Percentiles rank a stretch among this genome's conserved stretches.
Evolutionary conservation across 441 rosid genomes (phyloP).

Genomic region (Adansonia madagascariensis): DNA sequence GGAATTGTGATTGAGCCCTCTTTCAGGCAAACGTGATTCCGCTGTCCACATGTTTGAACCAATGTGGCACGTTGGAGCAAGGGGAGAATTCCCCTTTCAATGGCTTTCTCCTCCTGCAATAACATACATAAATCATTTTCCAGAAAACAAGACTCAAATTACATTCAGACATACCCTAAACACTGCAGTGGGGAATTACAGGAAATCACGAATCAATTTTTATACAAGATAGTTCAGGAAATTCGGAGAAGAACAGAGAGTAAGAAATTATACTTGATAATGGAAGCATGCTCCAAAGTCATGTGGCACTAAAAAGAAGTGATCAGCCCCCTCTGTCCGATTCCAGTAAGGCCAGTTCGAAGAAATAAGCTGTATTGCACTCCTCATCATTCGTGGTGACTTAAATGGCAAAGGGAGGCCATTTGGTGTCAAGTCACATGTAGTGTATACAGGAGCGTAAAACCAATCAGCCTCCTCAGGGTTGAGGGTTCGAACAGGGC

Average conservation of each 20-base stretch:
- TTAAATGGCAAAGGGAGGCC: constrained; percentile 78
- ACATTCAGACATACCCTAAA: constrained; percentile 18
- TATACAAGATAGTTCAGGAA: constrained; percentile 12
- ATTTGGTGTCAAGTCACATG: constrained; percentile 77
- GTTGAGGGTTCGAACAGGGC: constrained; percentile 77
- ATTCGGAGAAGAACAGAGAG: background rate
- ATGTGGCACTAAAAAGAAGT: constrained; percentile 73
- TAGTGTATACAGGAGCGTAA: constrained; percentile 75
- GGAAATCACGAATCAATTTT: background rate
- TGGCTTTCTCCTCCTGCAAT: constrained; percentile 75
- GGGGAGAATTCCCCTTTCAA: constrained; percentile 73
- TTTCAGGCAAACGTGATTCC: constrained; percentile 76
- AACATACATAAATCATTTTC: constrained; percentile 15
- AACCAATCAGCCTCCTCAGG: constrained; percentile 89
- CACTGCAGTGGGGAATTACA: background rate
- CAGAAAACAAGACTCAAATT: constrained; percentile 15
- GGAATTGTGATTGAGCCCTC: constrained; percentile 79
- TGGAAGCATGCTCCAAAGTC: constrained; percentile 84
- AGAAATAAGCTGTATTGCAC: constrained; percentile 81
- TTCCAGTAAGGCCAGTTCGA: constrained; percentile 87
- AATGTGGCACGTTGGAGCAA: constrained; percentile 75
- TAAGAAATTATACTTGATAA: constrained; percentile 42
- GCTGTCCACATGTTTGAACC: constrained; percentile 81
- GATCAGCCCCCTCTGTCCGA: constrained; percentile 77
- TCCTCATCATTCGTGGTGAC: constrained; percentile 82